phyloP scores from a whole-genome alignment of 2,329 filamentous ascomycete species.

The Gnomoniopsis smithogilvyi region DNA sequence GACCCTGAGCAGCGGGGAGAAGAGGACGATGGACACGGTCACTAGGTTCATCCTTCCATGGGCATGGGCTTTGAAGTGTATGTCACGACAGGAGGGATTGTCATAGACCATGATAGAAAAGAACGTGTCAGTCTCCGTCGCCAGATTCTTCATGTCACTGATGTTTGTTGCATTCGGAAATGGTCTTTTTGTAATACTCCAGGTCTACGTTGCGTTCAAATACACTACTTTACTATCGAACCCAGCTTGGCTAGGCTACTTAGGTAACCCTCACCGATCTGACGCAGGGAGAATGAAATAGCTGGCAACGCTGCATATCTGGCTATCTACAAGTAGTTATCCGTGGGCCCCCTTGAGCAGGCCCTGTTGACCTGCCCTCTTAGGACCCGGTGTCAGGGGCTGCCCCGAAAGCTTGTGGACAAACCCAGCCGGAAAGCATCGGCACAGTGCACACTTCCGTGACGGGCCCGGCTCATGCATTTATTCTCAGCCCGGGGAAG shows the following conservation, averaged over 20 bases:
- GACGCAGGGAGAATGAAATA: neutral
- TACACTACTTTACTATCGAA: no score
- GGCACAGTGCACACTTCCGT: slow-evolving; percentile 1
- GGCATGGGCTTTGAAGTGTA: neutral
- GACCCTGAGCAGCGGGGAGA: slow-evolving; percentile 79
- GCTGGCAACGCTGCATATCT: neutral
- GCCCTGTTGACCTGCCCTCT: neutral
- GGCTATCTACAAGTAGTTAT: neutral
- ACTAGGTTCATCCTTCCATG: slow-evolving; percentile 46
- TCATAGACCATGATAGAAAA: neutral
- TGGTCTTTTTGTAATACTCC: no score
- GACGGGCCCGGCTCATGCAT: neutral
- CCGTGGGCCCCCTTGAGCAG: neutral
- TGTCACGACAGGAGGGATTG: neutral
- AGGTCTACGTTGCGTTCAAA: no score
- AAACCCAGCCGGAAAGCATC: neutral
- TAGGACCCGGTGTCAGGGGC: neutral
- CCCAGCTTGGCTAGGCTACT: neutral
- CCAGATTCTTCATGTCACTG: neutral
- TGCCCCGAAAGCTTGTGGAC: no score
- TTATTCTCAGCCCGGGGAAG: neutral
- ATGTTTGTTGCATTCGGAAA: neutral
- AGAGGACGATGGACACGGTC: slow-evolving; percentile 81
- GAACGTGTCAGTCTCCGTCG: neutral
- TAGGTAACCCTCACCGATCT: neutral